phyloP scores from a whole-genome alignment of 2,329 filamentous ascomycete genomes.

The Alternaria viburni region DNA sequence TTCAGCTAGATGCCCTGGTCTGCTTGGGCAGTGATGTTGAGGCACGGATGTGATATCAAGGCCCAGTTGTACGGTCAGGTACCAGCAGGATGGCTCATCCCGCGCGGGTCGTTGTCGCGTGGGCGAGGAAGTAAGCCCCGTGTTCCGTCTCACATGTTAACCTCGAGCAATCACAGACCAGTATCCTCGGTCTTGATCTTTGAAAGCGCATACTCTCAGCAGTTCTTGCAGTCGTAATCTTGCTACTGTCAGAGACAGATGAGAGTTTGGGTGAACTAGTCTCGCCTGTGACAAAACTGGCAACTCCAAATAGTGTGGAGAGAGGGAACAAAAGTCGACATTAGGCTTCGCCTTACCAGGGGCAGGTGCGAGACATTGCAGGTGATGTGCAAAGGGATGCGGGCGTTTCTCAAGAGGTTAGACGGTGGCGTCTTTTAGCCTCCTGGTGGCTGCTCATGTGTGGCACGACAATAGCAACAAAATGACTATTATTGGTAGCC shows the following conservation, averaged over 20 bases:
- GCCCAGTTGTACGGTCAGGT: not conserved
- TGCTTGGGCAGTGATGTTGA: not conserved
- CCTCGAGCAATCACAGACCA: not conserved
- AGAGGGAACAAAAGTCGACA: not conserved
- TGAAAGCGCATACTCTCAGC: not conserved
- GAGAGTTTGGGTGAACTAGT: not conserved
- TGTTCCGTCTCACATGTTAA: not conserved
- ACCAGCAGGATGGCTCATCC: not conserved
- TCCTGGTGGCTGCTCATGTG: not conserved
- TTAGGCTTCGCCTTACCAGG: not conserved
- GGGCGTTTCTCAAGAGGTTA: not conserved
- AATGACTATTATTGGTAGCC: not conserved
- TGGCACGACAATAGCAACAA: not conserved
- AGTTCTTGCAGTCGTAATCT: not conserved
- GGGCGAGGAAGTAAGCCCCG: not conserved
- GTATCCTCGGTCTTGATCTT: not conserved
- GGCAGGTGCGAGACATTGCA: not conserved
- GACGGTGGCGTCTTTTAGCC: not conserved
- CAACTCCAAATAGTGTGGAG: not conserved
- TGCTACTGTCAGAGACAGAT: not conserved
- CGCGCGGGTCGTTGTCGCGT: not conserved
- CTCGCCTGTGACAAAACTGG: not conserved
- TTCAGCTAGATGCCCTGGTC: not conserved
- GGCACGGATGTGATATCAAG: not conserved
- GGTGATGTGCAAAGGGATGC: not conserved